These are phyloP conservation scores for Phanerodontia chrysosporium DNA, from an alignment of 768 basidiomycete genomes.

Conservation along the genomic window DNA sequence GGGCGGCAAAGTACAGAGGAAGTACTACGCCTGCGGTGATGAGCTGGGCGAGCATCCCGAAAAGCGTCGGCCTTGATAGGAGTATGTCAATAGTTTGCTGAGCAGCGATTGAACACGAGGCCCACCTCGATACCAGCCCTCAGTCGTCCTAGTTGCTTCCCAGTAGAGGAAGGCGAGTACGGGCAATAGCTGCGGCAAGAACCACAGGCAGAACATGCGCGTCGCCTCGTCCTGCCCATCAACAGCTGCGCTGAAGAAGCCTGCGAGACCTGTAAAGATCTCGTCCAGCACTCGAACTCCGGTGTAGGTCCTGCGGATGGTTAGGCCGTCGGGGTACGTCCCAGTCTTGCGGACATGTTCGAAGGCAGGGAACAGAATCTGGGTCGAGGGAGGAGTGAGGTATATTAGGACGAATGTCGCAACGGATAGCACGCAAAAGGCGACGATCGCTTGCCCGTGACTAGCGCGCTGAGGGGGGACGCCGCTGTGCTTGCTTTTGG, in stretches of 20 bases:
- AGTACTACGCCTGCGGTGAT: conserved; percentile 10
- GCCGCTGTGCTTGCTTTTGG: too few relatives aligned
- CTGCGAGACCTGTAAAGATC: conserved; percentile 4
- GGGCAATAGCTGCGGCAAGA: conserved; percentile 10
- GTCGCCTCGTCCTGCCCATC: conserved; percentile 13
- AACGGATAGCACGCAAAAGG: not conserved
- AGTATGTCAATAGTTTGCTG: too few relatives aligned
- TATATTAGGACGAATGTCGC: not conserved
- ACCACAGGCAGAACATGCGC: conserved; percentile 11
- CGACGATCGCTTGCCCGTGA: not conserved
- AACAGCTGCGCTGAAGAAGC: conserved; percentile 8
- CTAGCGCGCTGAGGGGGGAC: too few relatives aligned
- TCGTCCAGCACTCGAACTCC: conserved; percentile 1
- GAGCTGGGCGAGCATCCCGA: conserved; percentile 9
- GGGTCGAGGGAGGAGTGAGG: conserved; percentile 3
- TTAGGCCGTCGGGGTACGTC: conserved; percentile 8
- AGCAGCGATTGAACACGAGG: too few relatives aligned
- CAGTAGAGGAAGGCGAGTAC: conserved; percentile 10
- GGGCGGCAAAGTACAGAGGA: conserved; percentile 8
- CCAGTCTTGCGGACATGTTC: conserved; percentile 1
- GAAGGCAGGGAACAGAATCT: conserved; percentile 3
- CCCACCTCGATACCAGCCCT: too few relatives aligned
- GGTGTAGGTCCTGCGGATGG: conserved; percentile 1
- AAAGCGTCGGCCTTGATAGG: conserved; percentile 8
- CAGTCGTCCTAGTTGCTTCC: conserved; percentile 5